These are phyloP conservation scores for Beauveria varroae DNA, from an alignment of 2,329 filamentous ascomycete species.

Conservation along the genomic window DNA sequence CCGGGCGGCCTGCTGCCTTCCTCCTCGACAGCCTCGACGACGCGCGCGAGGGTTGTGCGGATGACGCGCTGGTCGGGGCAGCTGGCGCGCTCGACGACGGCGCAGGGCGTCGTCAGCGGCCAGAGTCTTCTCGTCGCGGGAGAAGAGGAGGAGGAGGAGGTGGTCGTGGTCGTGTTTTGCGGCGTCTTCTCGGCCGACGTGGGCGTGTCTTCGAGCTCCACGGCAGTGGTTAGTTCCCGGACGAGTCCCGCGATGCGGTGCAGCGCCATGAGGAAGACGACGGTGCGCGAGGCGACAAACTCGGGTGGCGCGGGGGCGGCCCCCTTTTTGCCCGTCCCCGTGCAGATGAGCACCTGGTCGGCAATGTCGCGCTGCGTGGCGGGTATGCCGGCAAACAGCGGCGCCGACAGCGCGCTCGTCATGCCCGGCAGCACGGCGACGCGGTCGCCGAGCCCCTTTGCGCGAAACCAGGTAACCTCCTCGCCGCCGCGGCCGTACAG, in stretches of 20 bases:
- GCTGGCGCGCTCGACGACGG: conserved; percentile 86
- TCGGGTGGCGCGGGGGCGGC: conserved; percentile 73
- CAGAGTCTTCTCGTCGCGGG: conserved; percentile 39
- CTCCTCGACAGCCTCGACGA: conserved; percentile 75
- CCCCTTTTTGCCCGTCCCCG: conserved; percentile 88
- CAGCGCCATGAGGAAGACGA: conserved; percentile 91
- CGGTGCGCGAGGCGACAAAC: conserved; percentile 68
- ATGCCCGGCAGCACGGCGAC: conserved; percentile 78
- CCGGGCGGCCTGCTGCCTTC: conserved; percentile 87
- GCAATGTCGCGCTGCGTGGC: conserved; percentile 82
- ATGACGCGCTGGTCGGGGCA: conserved; percentile 94
- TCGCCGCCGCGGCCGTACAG: conserved; percentile 93
- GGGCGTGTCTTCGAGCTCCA: conserved; percentile 16
- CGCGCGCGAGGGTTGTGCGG: conserved; percentile 71
- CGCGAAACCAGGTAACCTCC: conserved; percentile 77
- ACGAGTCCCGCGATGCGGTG: conserved; percentile 75
- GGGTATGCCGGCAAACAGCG: conserved; percentile 82
- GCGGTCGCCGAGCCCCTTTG: conserved; percentile 56
- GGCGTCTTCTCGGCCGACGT: no score
- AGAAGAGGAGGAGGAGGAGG: conserved; percentile 9
- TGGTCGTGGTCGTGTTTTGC: no score
- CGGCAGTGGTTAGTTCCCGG: conserved; percentile 52
- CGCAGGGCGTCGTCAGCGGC: conserved; percentile 75
- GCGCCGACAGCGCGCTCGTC: conserved; percentile 78
- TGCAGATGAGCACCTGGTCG: conserved; percentile 93